These are phyloP conservation scores for Coniosporium apollinis DNA, from an alignment of 495 filamentous ascomycete genomes.

Conservation along the genomic window DNA sequence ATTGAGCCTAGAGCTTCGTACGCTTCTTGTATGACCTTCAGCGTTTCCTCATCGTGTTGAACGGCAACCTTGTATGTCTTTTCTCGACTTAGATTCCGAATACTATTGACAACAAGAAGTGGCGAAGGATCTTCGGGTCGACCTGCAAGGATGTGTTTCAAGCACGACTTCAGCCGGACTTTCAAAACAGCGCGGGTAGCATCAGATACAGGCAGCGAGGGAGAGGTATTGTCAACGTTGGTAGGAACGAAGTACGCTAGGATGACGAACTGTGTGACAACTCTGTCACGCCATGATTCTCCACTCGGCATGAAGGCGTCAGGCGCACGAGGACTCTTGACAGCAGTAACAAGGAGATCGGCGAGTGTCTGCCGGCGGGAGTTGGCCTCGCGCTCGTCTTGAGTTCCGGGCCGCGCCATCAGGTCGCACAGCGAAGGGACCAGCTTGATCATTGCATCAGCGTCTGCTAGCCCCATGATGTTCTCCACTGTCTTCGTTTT, in stretches of 20 bases:
- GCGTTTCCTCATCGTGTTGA: too few species aligned
- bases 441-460: slow-evolving; percentile 24
- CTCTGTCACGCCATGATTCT: too few species aligned
- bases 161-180: too few species aligned
- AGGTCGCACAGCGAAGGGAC: slow-evolving; percentile 30
- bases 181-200: too few species aligned
- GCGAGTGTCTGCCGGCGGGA: slow-evolving; percentile 32
- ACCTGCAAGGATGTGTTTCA: too few species aligned
- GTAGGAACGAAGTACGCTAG: slow-evolving; percentile 28
- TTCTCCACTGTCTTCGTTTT: slow-evolving; percentile 79
- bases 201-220: slow-evolving; percentile 34
- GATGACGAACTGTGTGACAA: slow-evolving; percentile 19
- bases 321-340: slow-evolving; percentile 25
- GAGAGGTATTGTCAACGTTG: slow-evolving; percentile 13
- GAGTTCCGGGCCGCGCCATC: slow-evolving; percentile 21
- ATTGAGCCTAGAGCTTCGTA: too few species aligned
- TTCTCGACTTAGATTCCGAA: too few species aligned
- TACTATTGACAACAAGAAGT: too few species aligned
- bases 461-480: slow-evolving; percentile 45
- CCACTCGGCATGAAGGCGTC: too few species aligned
- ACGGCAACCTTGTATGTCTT: too few species aligned
- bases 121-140: too few species aligned
- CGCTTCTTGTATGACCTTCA: too few species aligned
- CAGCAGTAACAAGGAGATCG: slow-evolving; percentile 33
- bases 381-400: slow-evolving; percentile 21